Percentiles rank a stretch among this genome's conserved stretches.
Conservation (phyloP, 192 early-diverging fungal genomes). For the Coemansia sp. region DNA sequence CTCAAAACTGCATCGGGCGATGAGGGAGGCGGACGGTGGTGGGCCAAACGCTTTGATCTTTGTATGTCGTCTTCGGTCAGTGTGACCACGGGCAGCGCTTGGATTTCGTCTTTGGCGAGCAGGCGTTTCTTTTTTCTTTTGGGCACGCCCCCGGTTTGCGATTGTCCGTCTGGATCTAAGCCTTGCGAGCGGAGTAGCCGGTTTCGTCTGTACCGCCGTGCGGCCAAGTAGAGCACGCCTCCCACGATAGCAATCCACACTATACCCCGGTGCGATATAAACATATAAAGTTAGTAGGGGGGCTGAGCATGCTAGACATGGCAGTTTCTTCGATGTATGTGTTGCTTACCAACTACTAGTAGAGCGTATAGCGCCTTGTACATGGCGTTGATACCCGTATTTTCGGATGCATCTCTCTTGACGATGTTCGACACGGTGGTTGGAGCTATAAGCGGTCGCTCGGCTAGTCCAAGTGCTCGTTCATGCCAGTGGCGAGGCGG, state of each 20-base stretch:
- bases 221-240: slow-evolving; percentile 12
- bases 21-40: not conserved
- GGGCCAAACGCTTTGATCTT: slow-evolving; percentile 20
- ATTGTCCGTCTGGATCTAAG: slow-evolving; percentile 3
- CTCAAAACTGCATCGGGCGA: not conserved
- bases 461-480: not conserved
- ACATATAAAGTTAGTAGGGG: not conserved
- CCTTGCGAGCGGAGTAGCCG: not conserved
- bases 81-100: slow-evolving; percentile 15
- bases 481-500: slow-evolving; percentile 7
- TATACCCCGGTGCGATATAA: not conserved
- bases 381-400: not conserved
- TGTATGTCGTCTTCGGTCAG: slow-evolving; percentile 40
- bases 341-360: slow-evolving; percentile 12
- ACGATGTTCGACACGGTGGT: not conserved
- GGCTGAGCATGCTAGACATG: not conserved
- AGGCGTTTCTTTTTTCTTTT: slow-evolving; percentile 10
- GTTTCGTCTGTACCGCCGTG: slow-evolving; percentile 15
- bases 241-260: slow-evolving; percentile 21
- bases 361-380: slow-evolving; percentile 16
- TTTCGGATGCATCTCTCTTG: not conserved
- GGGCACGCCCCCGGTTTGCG: not conserved
- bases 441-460: not conserved
- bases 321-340: not conserved
- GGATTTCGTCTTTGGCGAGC: slow-evolving; percentile 26